Conservation (phyloP, 1,139 yeast genomes). For the Candida buenavistaensis region DNA sequence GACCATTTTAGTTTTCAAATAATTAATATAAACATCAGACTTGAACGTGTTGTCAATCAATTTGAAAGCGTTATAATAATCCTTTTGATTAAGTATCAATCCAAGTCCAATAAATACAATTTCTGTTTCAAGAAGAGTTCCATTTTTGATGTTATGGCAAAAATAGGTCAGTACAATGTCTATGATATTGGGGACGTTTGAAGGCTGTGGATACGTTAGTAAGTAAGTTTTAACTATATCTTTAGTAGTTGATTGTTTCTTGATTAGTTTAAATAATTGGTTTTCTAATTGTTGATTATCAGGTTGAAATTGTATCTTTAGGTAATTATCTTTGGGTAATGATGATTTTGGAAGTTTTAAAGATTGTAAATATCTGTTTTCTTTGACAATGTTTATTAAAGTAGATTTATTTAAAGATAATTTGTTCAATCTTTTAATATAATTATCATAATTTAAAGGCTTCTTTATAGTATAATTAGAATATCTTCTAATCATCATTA, state of each 20-base stretch:
- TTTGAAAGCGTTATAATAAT: constrained; percentile 34
- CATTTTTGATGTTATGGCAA: constrained; percentile 5
- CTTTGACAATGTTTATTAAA: constrained; percentile 22
- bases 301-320: too few species aligned
- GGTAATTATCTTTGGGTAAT: too few species aligned
- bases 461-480: constrained; percentile 17
- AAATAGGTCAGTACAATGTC: constrained; percentile 16
- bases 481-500: not conserved
- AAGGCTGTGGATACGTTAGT: constrained; percentile 23
- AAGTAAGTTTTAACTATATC: constrained; percentile 21
- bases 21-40: constrained; percentile 13
- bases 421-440: constrained; percentile 17
- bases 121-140: constrained; percentile 4
- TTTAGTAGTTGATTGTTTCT: not conserved
- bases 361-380: constrained; percentile 24
- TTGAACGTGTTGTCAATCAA: constrained; percentile 29
- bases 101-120: constrained; percentile 15
- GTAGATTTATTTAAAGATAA: constrained; percentile 7
- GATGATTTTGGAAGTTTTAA: too few species aligned
- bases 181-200: constrained; percentile 18
- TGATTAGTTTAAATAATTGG: not conserved
- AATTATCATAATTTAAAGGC: constrained; percentile 33
- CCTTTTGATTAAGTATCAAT: constrained; percentile 28
- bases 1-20: constrained; percentile 1
- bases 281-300: too few species aligned